Evolutionary conservation across 2,329 filamentous ascomycete species (phyloP).

Genomic region (Fusarium multiceps): DNA sequence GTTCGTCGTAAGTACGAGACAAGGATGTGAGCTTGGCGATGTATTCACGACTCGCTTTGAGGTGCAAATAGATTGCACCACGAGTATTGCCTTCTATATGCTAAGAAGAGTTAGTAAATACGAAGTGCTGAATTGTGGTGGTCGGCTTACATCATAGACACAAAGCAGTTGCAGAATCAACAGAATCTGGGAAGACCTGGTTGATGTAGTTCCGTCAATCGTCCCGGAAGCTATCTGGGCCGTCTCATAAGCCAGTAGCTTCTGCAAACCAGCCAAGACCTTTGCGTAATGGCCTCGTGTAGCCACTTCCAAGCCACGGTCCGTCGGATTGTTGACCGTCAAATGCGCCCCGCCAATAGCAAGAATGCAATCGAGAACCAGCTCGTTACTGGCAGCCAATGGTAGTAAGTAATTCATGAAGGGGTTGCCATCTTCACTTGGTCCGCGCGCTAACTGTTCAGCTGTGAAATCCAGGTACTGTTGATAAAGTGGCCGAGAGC

Average conservation of each 20-base stretch:
- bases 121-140: fast-evolving
- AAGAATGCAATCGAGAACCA: slow-evolving; percentile 14
- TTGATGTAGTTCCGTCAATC: not conserved
- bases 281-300: slow-evolving; percentile 9
- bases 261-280: not conserved
- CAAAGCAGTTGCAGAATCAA: slow-evolving; percentile 4
- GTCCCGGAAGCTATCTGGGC: not conserved
- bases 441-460: slow-evolving; percentile 7
- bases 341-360: slow-evolving; percentile 17
- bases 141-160: slow-evolving; percentile 8
- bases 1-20: not conserved
- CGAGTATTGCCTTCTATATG: not conserved
- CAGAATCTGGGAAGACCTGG: not conserved
- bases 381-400: not conserved
- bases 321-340: not conserved
- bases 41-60: slow-evolving; percentile 5
- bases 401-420: slow-evolving; percentile 16
- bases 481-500: slow-evolving; percentile 11
- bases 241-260: not conserved
- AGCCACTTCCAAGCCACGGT: not conserved
- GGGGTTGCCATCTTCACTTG: slow-evolving; percentile 3
- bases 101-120: not conserved
- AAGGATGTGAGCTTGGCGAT: not conserved
- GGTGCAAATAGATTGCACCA: not conserved
- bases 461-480: slow-evolving; percentile 12